Evolutionary conservation across 345 rosid species (phyloP), one percentile per base, ranked within the genome.

Genomic region (Eucalyptus virginea): DNA sequence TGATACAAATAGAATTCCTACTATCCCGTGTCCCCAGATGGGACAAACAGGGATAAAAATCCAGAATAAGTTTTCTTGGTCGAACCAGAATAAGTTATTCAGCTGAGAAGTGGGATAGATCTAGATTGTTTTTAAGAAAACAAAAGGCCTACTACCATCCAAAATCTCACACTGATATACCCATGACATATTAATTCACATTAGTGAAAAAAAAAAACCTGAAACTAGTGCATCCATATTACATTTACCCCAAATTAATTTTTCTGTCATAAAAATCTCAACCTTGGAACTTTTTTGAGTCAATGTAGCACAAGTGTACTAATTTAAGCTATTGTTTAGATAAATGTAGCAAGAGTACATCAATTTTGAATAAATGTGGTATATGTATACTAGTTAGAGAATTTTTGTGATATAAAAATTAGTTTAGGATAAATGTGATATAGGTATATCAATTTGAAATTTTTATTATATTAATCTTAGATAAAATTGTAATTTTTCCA

Each of bases 401-500:
- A 0, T 52, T 52, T 52, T 52, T 52, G 11, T 52, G 2, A 52
- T 19, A 52, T 52, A 52, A 52, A 52, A 52, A 52, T 52, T 21
- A 52, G 0, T 4, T 52, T 52, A 52, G 0, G 58, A 52, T 52
- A 52, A 19, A 52, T 52, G 1, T 21, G 26, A 52, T 52, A 21
- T 0, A 52, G 0, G 10, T 21, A 0, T 26, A 60, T 60, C 0
- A 5, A 7, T 60, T 26, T 60, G 0, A 5, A 60, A 12, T 60
- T 60, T 3, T 26, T 60, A 28, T 60, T 60, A 0, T 60, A 60
- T 26, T 26, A 60, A 26, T 26, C 15, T 28, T 60, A 60, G 67
- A 26, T 60, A 60, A 24, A 60, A 60, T 60, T 1, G 4, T 26
- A 28, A 60, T 0, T 60, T 58, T 26, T 11, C 15, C 2, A 0